These are phyloP conservation scores for Macrolepiota albuminosa DNA, from an alignment of 768 basidiomycete genomes.

Conservation along the genomic window DNA sequence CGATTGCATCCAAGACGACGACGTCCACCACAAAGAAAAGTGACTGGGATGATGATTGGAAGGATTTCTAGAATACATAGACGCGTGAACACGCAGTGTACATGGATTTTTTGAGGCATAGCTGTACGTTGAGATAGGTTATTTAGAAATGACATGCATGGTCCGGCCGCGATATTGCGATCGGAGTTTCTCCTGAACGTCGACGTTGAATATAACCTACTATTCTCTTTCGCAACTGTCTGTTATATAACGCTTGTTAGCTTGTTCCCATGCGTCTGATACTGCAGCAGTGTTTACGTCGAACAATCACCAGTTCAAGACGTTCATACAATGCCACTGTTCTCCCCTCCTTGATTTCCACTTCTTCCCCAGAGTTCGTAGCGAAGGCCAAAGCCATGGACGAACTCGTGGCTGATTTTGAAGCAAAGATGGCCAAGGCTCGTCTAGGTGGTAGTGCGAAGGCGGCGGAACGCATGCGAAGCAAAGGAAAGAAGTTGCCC, in stretches of 20 bases:
- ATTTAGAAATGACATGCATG: background rate
- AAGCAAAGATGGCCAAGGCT: slow-evolving; percentile 51
- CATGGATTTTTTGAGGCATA: background rate
- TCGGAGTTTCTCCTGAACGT: slow-evolving; percentile 18
- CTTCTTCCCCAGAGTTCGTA: slow-evolving; percentile 66
- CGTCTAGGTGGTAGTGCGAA: slow-evolving; percentile 72
- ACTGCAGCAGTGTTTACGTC: slow-evolving; percentile 14
- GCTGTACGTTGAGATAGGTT: background rate
- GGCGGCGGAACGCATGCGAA: slow-evolving; percentile 69
- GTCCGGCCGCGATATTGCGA: slow-evolving; percentile 4
- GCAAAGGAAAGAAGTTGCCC: slow-evolving; percentile 78
- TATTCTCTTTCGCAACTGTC: background rate
- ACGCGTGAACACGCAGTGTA: background rate
- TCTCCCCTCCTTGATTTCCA: slow-evolving; percentile 67
- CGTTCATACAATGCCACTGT: slow-evolving; percentile 65
- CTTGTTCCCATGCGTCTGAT: slow-evolving; percentile 14
- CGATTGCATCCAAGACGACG: slow-evolving; percentile 2
- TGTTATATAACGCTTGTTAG: background rate
- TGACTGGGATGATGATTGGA: slow-evolving; percentile 79
- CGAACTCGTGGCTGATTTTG: slow-evolving; percentile 57
- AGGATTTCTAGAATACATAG: slow-evolving; percentile 55
- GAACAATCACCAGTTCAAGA: slow-evolving; percentile 17
- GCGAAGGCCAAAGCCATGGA: slow-evolving; percentile 69
- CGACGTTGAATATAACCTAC: slow-evolving; percentile 5
- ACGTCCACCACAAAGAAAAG: slow-evolving; percentile 35